phyloP scores from a whole-genome alignment of 208 protist species.

The Crithidia thermophila region DNA sequence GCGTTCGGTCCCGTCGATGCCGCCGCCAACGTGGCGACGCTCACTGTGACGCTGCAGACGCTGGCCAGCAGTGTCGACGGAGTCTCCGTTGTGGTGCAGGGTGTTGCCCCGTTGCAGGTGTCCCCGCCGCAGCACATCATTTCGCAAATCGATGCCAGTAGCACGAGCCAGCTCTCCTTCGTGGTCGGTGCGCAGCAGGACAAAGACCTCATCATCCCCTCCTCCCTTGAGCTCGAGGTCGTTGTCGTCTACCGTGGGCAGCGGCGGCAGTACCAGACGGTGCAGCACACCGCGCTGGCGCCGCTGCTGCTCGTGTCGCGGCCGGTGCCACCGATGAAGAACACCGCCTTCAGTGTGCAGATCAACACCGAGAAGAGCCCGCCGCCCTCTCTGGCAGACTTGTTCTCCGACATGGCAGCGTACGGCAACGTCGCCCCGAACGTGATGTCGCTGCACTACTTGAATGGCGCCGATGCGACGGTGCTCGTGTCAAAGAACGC shows the following conservation, averaged over 20 bases:
- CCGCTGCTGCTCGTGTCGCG: conserved; percentile 74
- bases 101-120: conserved; percentile 51
- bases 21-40: conserved; percentile 1
- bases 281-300: conserved; percentile 36
- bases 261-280: conserved; percentile 38
- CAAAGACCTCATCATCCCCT: conserved; percentile 68
- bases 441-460: conserved; percentile 82
- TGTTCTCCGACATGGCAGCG: conserved; percentile 86
- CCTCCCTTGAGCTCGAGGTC: conserved; percentile 63
- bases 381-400: conserved; percentile 63
- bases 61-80: conserved; percentile 6
- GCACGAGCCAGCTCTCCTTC: conserved; percentile 46
- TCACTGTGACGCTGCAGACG: conserved; percentile 33
- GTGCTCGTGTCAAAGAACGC: conserved; percentile 94
- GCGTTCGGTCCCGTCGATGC: conserved; percentile 10
- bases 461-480: conserved; percentile 88
- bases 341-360: conserved; percentile 77
- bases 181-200: conserved; percentile 35
- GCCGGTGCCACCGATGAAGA: conserved; percentile 73
- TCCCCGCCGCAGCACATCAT: conserved; percentile 31
- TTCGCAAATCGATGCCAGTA: conserved; percentile 27
- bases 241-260: conserved; percentile 51
- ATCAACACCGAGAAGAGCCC: conserved; percentile 87
- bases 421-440: conserved; percentile 52
- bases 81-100: conserved; percentile 53